These are phyloP conservation scores for Cardiospermum halicacabum DNA, from an alignment of 345 rosid species.

Conservation along the genomic window DNA sequence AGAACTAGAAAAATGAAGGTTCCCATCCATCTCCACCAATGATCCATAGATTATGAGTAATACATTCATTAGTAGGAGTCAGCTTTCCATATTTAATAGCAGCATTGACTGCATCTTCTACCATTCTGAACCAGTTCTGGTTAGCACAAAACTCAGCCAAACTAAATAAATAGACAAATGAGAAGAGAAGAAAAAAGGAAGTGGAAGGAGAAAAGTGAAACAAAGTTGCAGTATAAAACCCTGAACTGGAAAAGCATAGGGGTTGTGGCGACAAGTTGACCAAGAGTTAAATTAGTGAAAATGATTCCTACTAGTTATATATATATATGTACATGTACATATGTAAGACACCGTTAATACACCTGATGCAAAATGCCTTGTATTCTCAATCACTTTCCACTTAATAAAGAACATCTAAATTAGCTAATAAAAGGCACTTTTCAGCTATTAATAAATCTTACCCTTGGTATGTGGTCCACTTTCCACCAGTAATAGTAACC, in stretches of 20 bases:
- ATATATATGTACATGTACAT: neutral
- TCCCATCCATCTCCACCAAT: slow-evolving; percentile 92
- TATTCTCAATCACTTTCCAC: neutral
- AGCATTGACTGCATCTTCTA: slow-evolving; percentile 93
- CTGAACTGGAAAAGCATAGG: neutral
- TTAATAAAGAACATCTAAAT: neutral
- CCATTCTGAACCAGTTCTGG: slow-evolving; percentile 68
- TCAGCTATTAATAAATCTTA: slow-evolving; percentile 25
- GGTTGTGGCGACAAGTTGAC: neutral
- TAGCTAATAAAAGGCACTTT: neutral
- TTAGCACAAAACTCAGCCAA: slow-evolving; percentile 18
- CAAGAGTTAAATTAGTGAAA: neutral
- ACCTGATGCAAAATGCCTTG: neutral
- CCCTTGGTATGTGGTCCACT: slow-evolving; percentile 98
- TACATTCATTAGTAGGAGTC: slow-evolving; percentile 55
- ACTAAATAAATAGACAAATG: neutral
- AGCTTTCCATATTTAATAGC: slow-evolving; percentile 85
- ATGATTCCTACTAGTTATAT: neutral
- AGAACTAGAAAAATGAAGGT: slow-evolving; percentile 75
- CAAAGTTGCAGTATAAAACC: neutral
- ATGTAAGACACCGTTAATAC: neutral
- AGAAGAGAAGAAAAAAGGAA: neutral
- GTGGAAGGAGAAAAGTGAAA: neutral
- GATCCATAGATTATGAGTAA: slow-evolving; percentile 61
- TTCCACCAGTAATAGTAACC: slow-evolving; percentile 98